phyloP scores from a whole-genome alignment of 2,329 filamentous ascomycete species.

The Claviceps africana region DNA sequence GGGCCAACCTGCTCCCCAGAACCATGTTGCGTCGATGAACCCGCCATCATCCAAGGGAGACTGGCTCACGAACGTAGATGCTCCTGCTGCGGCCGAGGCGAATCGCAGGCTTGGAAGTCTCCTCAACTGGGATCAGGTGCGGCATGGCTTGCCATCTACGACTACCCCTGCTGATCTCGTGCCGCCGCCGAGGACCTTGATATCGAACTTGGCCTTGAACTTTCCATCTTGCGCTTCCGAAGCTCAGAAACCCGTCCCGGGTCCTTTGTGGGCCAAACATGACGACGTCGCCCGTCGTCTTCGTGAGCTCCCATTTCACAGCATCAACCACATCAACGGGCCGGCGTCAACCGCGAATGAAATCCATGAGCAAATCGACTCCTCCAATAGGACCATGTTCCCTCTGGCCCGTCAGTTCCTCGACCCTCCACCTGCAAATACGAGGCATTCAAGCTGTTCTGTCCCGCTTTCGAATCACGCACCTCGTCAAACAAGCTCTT shows the following conservation, averaged over 20 bases:
- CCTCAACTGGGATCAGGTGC: background rate
- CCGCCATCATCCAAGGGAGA: background rate
- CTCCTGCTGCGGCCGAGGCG: background rate
- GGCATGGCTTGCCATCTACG: background rate
- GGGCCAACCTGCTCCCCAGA: background rate
- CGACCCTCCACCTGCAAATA: background rate
- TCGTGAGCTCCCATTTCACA: background rate
- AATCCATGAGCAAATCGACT: background rate
- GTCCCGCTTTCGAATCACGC: background rate
- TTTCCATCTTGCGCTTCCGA: background rate
- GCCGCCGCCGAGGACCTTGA: background rate
- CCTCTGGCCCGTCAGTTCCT: background rate
- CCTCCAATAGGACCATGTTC: background rate
- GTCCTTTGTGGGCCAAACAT: background rate
- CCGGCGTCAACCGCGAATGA: background rate
- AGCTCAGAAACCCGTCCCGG: background rate
- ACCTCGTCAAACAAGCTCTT: background rate
- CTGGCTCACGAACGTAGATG: slow-evolving; percentile 5
- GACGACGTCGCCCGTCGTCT: background rate
- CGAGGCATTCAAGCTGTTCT: background rate
- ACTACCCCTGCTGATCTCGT: background rate
- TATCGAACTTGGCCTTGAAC: background rate
- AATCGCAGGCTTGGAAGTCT: background rate
- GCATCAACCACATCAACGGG: background rate
- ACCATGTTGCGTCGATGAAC: background rate